Conservation (phyloP, 73 alveolate genomes). For the Paramecium pentaurelia region DNA sequence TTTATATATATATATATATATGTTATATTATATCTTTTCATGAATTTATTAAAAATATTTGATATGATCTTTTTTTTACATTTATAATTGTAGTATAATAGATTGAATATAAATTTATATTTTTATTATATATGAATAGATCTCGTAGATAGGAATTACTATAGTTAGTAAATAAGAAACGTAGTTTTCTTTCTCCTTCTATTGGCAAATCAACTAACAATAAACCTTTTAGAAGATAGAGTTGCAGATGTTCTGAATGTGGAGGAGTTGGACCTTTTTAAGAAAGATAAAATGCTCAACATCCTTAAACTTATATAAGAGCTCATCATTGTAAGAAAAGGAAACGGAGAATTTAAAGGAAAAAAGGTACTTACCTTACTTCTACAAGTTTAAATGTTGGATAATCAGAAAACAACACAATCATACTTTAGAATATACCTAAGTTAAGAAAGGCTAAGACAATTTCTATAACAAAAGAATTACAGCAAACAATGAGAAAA, state of each 20-base stretch:
- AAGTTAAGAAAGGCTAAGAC: not conserved
- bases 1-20: not conserved
- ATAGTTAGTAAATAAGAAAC: not conserved
- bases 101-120: not conserved
- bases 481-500: not conserved
- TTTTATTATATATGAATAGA: not conserved
- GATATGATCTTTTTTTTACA: not conserved
- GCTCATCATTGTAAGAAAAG: conserved; percentile 13
- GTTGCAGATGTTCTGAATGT: not conserved
- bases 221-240: not conserved
- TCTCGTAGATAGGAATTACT: not conserved
- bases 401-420: not conserved
- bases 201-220: not conserved
- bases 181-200: not conserved
- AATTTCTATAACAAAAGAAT: not conserved
- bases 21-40: too few species aligned
- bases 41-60: too few species aligned
- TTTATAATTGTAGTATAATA: not conserved
- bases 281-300: not conserved
- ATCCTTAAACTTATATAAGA: not conserved
- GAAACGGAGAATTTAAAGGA: not conserved
- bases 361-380: not conserved
- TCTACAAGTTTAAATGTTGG: not conserved
- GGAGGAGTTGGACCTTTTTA: not conserved
- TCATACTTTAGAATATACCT: not conserved